Evolutionary conservation across 768 basidiomycete genomes (phyloP).

Genomic region (Holtermannia corniformis): DNA sequence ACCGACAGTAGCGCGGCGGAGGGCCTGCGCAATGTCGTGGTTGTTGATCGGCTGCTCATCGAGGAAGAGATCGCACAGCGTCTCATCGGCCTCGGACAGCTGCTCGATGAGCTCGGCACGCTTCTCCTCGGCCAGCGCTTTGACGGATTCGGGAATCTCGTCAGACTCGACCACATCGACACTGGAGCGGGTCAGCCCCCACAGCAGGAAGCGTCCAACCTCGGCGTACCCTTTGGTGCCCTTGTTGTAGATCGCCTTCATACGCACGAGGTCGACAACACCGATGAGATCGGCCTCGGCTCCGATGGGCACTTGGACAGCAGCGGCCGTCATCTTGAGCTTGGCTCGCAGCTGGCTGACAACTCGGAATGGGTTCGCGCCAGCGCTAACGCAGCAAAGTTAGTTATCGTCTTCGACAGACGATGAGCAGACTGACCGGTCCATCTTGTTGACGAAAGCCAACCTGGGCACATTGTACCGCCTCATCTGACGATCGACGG

Average conservation of each 20-base stretch:
- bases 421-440: conserved; percentile 50
- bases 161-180: conserved; percentile 68
- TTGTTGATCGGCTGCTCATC: conserved; percentile 69
- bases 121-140: conserved; percentile 69
- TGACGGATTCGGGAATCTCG: conserved; percentile 70
- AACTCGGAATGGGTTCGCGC: conserved; percentile 94
- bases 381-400: conserved; percentile 52
- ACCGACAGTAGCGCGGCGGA: conserved; percentile 76
- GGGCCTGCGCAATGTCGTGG: conserved; percentile 66
- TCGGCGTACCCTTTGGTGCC: conserved; percentile 92
- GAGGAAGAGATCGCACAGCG: conserved; percentile 82
- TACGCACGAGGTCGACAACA: conserved; percentile 85
- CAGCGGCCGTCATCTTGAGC: conserved; percentile 83
- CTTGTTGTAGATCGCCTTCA: conserved; percentile 90
- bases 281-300: conserved; percentile 75
- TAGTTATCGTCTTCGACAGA: not conserved
- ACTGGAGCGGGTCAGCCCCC: conserved; percentile 43
- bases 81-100: conserved; percentile 92
- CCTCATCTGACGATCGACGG: conserved; percentile 97
- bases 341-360: conserved; percentile 84
- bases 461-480: conserved; percentile 91
- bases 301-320: conserved; percentile 93
- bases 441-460: conserved; percentile 99
- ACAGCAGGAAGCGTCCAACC: conserved; percentile 2
- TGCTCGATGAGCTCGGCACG: conserved; percentile 86